These are phyloP conservation scores for Aspergillus luchuensis DNA, from an alignment of 2,329 filamentous ascomycete genomes.

Conservation along the genomic window DNA sequence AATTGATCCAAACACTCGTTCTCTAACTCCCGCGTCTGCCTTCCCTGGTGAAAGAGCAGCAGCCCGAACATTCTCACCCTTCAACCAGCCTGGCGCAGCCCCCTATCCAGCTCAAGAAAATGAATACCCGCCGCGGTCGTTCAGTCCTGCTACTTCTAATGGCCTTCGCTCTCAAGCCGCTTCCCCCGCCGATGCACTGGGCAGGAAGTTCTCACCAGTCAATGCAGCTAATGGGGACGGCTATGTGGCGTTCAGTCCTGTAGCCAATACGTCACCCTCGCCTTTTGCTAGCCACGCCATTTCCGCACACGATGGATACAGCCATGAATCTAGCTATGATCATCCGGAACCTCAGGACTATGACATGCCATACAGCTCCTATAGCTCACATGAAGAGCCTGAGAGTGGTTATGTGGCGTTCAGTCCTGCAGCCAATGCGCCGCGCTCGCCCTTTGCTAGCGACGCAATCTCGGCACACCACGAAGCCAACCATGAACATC, in stretches of 20 bases:
- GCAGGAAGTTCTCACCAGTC: slow-evolving; percentile 21
- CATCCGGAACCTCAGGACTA: too few species aligned
- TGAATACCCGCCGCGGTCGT: slow-evolving; percentile 21
- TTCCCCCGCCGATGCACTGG: slow-evolving; percentile 19
- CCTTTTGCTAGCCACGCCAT: too few species aligned
- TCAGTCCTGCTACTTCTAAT: slow-evolving; percentile 17
- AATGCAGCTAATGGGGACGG: neutral
- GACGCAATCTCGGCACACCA: too few species aligned
- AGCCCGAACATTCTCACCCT: slow-evolving; percentile 13
- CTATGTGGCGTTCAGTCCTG: slow-evolving; percentile 2
- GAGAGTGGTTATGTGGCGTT: neutral
- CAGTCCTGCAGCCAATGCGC: neutral
- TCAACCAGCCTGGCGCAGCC: slow-evolving; percentile 5
- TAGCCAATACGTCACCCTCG: too few species aligned
- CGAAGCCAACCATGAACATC: too few species aligned
- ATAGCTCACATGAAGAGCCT: too few species aligned
- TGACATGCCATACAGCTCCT: too few species aligned
- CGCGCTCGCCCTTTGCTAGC: too few species aligned
- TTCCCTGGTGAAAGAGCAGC: slow-evolving; percentile 14
- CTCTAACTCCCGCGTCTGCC: slow-evolving; percentile 19
- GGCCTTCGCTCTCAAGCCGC: slow-evolving; percentile 15
- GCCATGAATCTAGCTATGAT: too few species aligned
- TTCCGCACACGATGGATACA: too few species aligned
- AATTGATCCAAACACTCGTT: slow-evolving; percentile 24
- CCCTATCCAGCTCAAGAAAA: slow-evolving; percentile 14